Base-by-base conservation (phyloP, 2,329 filamentous ascomycete species). In the Dactylellina drechsleri region DNA sequence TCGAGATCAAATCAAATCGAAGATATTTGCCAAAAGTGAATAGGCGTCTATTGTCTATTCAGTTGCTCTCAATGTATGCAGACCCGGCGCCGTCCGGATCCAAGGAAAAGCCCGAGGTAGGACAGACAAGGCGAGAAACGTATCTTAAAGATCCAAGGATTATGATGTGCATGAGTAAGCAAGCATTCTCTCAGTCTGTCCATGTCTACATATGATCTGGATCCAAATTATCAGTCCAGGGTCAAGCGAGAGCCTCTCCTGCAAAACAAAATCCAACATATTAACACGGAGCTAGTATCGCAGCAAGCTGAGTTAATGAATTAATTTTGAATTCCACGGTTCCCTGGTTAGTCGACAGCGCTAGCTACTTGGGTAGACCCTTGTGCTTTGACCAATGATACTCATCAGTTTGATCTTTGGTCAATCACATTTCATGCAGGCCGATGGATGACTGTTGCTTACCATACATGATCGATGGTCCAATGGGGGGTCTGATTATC, bases 21-120 rank as follows among this genome's bases (percentile, higher is more conserved):
- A 10, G 31, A 67, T 67, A 75, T 75, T 75, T 68, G 71, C 71
- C 71, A 75, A 75, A 75, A 75, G 41, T 64, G 61, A 73, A 54
- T 43, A 65, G 54, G 54, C 49, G 49, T 54, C 45, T 40, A 59
- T 28, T 23, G 43, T 18, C 15, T 53, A 72, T 54, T 52, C 50
- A 41, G 66, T 53, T 58, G 54, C 50, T 62, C 66, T 15, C 13
- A 12, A 18, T 23, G 23, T 23, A 47, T n/a, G 43, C 43, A 15
- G 13, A 6, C 13, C 43, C 43, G 43, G 43, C 31, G 31, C 31
- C 31, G 10, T 36, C 31, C 31, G 31, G 31, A 36, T 36, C 31
- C 31, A 36, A 10, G 31, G 31, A 5, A 36, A 36, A 36, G 31
- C 31, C 31, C 31, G 31, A 36, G 31, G 31, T 36, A 36, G 31